These are phyloP conservation scores for Venturia aucupariae DNA, from an alignment of 2,329 filamentous ascomycete genomes.

Conservation along the genomic window DNA sequence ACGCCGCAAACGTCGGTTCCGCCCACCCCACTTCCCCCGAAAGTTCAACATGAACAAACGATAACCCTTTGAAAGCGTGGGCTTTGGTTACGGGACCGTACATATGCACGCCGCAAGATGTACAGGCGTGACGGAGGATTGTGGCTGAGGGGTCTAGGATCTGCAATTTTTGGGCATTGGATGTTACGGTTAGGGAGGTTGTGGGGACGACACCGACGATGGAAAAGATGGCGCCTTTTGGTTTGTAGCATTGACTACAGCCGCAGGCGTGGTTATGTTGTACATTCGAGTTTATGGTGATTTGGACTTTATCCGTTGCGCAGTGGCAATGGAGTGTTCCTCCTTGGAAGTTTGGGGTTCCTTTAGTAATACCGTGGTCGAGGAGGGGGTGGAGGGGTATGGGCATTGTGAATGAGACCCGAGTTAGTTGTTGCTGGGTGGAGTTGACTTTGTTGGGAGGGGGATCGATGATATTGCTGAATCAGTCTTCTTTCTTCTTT, in stretches of 20 bases:
- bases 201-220: constrained; percentile 52
- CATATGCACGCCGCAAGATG: constrained; percentile 51
- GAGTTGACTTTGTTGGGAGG: no score
- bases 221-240: constrained; percentile 53
- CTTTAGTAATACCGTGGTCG: not conserved
- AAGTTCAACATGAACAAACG: constrained; percentile 59
- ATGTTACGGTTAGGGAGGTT: constrained; percentile 46
- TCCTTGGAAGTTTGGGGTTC: not conserved
- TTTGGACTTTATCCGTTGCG: constrained; percentile 44
- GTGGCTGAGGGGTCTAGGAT: constrained; percentile 47
- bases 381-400: not conserved
- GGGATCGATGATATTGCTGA: no score
- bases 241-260: constrained; percentile 67
- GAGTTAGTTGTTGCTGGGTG: no score
- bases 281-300: constrained; percentile 50
- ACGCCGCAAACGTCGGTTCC: constrained; percentile 61
- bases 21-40: constrained; percentile 54
- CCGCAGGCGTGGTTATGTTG: constrained; percentile 63
- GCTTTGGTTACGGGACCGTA: constrained; percentile 56
- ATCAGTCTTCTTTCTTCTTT: no score
- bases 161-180: constrained; percentile 48
- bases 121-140: constrained; percentile 54
- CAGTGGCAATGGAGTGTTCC: constrained; percentile 43
- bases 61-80: constrained; percentile 59
- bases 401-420: no score